phyloP scores from a whole-genome alignment of 768 basidiomycete species.

The Lactarius tabidus region DNA sequence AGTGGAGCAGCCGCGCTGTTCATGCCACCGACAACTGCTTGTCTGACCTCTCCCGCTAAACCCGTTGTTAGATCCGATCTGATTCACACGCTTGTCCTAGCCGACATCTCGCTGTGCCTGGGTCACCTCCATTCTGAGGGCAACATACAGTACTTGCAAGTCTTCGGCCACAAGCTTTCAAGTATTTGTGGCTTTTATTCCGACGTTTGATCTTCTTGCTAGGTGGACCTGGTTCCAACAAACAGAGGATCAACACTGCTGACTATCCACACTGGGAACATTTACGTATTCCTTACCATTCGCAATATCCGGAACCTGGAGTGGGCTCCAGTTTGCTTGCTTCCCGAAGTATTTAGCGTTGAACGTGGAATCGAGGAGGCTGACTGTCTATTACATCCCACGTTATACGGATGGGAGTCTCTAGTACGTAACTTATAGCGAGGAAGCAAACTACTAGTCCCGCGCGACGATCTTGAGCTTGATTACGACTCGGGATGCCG shows the following conservation, averaged over 20 bases:
- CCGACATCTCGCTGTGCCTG: constrained; percentile 56
- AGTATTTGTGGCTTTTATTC: constrained; percentile 43
- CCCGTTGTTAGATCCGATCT: too few relatives aligned
- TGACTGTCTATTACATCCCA: too few relatives aligned
- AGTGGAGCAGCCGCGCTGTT: constrained; percentile 43
- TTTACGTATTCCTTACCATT: too few relatives aligned
- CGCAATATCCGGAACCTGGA: too few relatives aligned
- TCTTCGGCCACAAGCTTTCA: constrained; percentile 49
- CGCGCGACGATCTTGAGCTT: too few relatives aligned
- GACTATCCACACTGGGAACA: constrained; percentile 34
- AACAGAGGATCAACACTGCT: constrained; percentile 60
- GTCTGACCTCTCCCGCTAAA: not conserved
- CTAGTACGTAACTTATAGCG: too few relatives aligned
- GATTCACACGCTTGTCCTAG: constrained; percentile 41
- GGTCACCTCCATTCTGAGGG: constrained; percentile 58
- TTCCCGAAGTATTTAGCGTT: too few relatives aligned
- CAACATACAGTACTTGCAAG: constrained; percentile 61
- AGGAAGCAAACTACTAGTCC: too few relatives aligned
- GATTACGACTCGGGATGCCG: not conserved
- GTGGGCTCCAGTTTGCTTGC: too few relatives aligned
- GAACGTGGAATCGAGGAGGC: too few relatives aligned
- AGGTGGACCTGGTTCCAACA: not conserved
- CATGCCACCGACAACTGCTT: constrained; percentile 41
- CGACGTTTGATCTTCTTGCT: not conserved
- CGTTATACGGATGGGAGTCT: too few relatives aligned